A percentile compares a stretch with the other conserved stretches of the same genome.
Evolutionary conservation across 257 asterid species (phyloP).

Genomic region (Prunella vulgaris): DNA sequence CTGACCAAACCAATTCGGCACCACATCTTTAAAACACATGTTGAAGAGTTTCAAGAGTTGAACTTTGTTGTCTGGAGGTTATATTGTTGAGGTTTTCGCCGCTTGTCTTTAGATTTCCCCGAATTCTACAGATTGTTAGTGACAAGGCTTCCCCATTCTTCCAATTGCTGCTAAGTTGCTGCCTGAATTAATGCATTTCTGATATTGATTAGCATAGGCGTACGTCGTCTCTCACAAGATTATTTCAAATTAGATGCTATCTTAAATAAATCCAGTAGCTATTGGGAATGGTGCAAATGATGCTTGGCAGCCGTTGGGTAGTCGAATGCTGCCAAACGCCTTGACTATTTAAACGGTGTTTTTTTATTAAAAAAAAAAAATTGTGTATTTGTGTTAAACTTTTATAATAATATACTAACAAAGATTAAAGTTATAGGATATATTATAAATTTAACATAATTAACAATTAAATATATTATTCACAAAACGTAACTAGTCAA

Average conservation of each 20-base stretch:
- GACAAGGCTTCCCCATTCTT: slow-evolving; percentile 29
- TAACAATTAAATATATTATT: too few relatives aligned
- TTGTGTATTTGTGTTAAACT: too few relatives aligned
- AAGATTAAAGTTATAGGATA: too few relatives aligned
- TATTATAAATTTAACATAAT: too few relatives aligned
- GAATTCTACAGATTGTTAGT: background rate
- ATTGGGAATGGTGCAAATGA: too few relatives aligned
- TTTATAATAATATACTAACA: too few relatives aligned
- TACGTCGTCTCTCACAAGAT: too few relatives aligned
- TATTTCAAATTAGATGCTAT: background rate
- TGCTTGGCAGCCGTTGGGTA: too few relatives aligned
- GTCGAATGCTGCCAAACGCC: too few relatives aligned
- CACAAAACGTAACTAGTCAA: too few relatives aligned
- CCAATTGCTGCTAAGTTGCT: slow-evolving; percentile 9
- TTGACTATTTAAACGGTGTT: too few relatives aligned
- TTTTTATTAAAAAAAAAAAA: too few relatives aligned
- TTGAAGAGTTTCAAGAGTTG: background rate
- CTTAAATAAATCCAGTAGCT: background rate
- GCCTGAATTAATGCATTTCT: slow-evolving; percentile 1
- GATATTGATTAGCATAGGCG: background rate
- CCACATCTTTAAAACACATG: background rate
- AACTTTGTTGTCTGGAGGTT: background rate
- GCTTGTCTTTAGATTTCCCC: background rate
- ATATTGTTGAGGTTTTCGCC: slow-evolving; percentile 24
- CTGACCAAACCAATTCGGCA: slow-evolving; percentile 32